A percentile compares a stretch with the other conserved stretches of the same genome.
Conservation (phyloP, 345 rosid species). For the Erodium maritimum region DNA sequence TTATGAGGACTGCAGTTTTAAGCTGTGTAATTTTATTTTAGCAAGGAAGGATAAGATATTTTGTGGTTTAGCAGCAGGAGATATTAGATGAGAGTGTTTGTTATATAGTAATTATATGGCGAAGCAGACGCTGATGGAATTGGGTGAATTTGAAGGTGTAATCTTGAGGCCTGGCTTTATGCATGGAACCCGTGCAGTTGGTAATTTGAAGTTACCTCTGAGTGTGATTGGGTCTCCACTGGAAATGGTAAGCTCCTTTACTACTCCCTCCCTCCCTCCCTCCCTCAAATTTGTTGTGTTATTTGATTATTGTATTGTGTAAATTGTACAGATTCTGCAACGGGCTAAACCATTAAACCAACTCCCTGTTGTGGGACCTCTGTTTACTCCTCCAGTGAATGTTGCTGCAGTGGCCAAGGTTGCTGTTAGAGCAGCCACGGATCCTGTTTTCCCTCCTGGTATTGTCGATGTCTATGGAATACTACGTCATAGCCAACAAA, state of each 20-base stretch:
- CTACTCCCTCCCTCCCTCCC: too few relatives aligned
- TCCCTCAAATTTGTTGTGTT: too few relatives aligned
- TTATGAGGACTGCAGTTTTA: too few relatives aligned
- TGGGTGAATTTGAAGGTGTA: conserved; percentile 40
- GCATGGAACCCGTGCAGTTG: conserved; percentile 77
- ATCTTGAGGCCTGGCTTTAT: conserved; percentile 94
- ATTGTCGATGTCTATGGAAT: conserved; percentile 37
- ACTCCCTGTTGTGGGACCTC: conserved; percentile 42
- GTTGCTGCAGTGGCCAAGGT: conserved; percentile 38
- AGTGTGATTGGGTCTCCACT: conserved; percentile 77
- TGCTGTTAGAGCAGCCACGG: conserved; percentile 44
- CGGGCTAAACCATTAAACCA: conserved; percentile 39
- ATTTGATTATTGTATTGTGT: too few relatives aligned
- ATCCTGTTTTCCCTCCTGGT: conserved; percentile 53
- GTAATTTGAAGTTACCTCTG: conserved; percentile 70
- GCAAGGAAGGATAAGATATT: not conserved
- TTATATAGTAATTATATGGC: not conserved
- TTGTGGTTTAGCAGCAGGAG: not conserved
- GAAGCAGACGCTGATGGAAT: not conserved
- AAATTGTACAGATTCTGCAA: conserved; percentile 31
- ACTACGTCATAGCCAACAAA: conserved; percentile 28
- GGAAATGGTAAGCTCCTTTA: conserved; percentile 80
- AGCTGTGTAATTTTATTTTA: too few relatives aligned
- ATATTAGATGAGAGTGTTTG: not conserved
- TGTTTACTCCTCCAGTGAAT: conserved; percentile 41